phyloP scores from a whole-genome alignment of 495 filamentous ascomycete genomes.

The Trypethelium eluteriae region DNA sequence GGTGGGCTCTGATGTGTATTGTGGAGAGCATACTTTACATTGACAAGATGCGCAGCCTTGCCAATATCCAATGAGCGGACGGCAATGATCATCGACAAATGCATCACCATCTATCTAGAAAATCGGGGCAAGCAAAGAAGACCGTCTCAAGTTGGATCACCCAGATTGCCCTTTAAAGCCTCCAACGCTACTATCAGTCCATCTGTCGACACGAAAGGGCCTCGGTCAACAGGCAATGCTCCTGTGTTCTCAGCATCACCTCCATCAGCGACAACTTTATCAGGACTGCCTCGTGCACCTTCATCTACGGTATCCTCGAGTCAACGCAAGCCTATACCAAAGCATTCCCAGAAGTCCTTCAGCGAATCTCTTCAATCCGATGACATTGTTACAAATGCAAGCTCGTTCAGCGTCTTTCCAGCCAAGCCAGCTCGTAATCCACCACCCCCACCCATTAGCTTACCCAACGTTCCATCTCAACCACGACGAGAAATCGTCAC shows the following conservation, averaged over 20 bases:
- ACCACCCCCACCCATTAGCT: conserved; percentile 25
- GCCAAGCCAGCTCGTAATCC: conserved; percentile 22
- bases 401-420: conserved; percentile 14
- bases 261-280: neutral
- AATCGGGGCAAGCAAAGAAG: neutral
- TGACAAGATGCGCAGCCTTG: conserved; percentile 23
- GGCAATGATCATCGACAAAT: conserved; percentile 46
- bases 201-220: neutral
- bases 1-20: conserved; percentile 10
- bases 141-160: conserved; percentile 6
- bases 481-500: neutral
- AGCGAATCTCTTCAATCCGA: neutral
- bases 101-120: conserved; percentile 23
- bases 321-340: conserved; percentile 8
- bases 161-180: neutral
- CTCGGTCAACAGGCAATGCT: neutral
- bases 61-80: conserved; percentile 35
- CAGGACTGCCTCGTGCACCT: neutral
- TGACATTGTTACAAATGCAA: neutral
- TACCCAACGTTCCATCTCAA: neutral
- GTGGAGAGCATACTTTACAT: conserved; percentile 36
- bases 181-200: neutral
- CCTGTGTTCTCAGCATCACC: conserved; percentile 6
- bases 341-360: neutral
- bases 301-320: neutral